Evolutionary conservation across 805 yeast genomes (phyloP).

Genomic region (Ogataea paraovalis): DNA sequence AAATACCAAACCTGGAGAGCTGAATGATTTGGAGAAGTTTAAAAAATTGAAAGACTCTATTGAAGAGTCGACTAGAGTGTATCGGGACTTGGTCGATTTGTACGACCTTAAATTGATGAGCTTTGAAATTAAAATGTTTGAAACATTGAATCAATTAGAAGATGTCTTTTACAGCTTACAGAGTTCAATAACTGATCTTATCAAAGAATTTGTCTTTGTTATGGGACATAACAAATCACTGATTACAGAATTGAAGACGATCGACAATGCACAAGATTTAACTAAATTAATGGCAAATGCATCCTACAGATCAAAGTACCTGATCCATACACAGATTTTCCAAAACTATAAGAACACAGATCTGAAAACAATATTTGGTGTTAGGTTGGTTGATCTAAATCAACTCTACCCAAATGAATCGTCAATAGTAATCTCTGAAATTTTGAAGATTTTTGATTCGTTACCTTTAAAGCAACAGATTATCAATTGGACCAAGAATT

Average conservation of each 20-base stretch:
- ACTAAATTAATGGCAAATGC: constrained; percentile 2
- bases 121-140: constrained; percentile 13
- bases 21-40: constrained; percentile 5
- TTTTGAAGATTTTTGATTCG: constrained; percentile 6
- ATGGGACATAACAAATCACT: constrained; percentile 8
- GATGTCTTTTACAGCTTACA: constrained; percentile 6
- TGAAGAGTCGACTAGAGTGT: constrained; percentile 2
- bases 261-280: constrained; percentile 6
- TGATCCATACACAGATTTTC: constrained; percentile 6
- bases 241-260: constrained; percentile 1
- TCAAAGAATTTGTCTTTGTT: constrained; percentile 5
- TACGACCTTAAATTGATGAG: constrained; percentile 8
- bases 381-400: constrained; percentile 6
- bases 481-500: constrained; percentile 9
- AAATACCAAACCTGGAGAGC: background rate
- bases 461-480: constrained; percentile 10
- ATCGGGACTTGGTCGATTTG: constrained; percentile 4
- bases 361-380: constrained; percentile 13
- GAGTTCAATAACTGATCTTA: constrained; percentile 7
- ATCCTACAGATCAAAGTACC: constrained; percentile 6
- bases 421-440: constrained; percentile 12
- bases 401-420: constrained; percentile 6
- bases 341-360: constrained; percentile 10
- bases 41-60: constrained; percentile 7
- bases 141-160: constrained; percentile 11